phyloP scores from a whole-genome alignment of 345 rosid species.

The Acer saccharum region DNA sequence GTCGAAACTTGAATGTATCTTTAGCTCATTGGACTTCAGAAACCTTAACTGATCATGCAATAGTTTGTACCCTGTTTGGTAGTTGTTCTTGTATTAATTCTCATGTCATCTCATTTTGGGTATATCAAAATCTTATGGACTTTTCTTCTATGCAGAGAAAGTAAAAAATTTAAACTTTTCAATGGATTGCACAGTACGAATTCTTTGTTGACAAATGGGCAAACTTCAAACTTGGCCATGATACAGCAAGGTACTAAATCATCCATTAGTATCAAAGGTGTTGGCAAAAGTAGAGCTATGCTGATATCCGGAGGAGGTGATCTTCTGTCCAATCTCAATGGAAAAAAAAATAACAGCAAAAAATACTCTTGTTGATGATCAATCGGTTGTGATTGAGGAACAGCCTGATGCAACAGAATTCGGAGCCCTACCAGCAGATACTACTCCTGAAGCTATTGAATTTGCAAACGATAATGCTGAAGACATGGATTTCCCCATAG shows the following conservation, averaged over 20 bases:
- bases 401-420: constrained; percentile 46
- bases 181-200: constrained; percentile 39
- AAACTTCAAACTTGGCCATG: constrained; percentile 27
- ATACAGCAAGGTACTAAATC: constrained; percentile 33
- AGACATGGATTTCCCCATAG: constrained; percentile 71
- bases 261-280: constrained; percentile 34
- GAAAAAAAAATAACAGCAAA: constrained; percentile 29
- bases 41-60: background rate
- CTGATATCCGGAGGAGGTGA: constrained; percentile 67
- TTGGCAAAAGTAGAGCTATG: constrained; percentile 45
- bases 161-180: constrained; percentile 42
- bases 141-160: constrained; percentile 36
- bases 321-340: constrained; percentile 46
- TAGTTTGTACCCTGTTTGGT: background rate
- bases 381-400: constrained; percentile 28
- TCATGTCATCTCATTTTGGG: background rate
- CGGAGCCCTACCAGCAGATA: constrained; percentile 51
- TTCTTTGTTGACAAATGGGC: constrained; percentile 31
- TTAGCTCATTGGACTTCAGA: background rate
- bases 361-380: constrained; percentile 30
- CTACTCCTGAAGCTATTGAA: constrained; percentile 37
- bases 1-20: background rate
- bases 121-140: constrained; percentile 6
- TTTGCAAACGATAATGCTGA: constrained; percentile 61
- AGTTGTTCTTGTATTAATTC: background rate